phyloP scores from a whole-genome alignment of 768 basidiomycete species.

The Goffeauzyma gilvescens region DNA sequence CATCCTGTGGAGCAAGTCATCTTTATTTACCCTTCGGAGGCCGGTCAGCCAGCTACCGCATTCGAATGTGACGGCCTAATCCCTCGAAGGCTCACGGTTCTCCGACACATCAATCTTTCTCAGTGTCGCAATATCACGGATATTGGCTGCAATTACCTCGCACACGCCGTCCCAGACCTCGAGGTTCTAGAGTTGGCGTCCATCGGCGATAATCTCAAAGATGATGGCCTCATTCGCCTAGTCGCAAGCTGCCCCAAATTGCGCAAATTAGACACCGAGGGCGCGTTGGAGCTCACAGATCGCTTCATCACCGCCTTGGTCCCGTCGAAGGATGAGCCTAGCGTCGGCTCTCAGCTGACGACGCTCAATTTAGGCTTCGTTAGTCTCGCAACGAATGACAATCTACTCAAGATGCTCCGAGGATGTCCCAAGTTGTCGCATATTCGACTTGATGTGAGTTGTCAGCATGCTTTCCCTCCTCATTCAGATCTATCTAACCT shows the following conservation, averaged over 20 bases:
- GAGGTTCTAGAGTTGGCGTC: constrained; percentile 63
- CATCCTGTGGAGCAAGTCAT: too few species aligned
- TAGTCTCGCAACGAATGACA: constrained; percentile 43
- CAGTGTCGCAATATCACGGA: constrained; percentile 55
- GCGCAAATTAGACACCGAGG: constrained; percentile 61
- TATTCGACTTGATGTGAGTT: constrained; percentile 46
- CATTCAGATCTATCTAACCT: too few species aligned
- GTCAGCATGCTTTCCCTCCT: neutral
- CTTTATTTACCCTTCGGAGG: constrained; percentile 1
- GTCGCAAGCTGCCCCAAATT: constrained; percentile 51
- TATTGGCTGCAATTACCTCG: constrained; percentile 51
- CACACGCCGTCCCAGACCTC: constrained; percentile 51
- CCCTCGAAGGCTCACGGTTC: constrained; percentile 46
- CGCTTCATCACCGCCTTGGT: constrained; percentile 49
- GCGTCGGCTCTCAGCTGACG: constrained; percentile 38
- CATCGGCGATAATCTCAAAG: constrained; percentile 46
- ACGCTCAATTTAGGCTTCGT: constrained; percentile 54
- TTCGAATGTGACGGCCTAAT: constrained; percentile 1
- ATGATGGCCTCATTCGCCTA: constrained; percentile 52
- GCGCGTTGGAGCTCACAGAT: constrained; percentile 53
- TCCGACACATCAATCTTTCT: constrained; percentile 58
- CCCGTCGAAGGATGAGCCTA: too few species aligned
- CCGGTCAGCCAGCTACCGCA: neutral
- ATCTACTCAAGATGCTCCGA: constrained; percentile 44
- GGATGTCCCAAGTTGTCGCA: constrained; percentile 46